Evolutionary conservation across 2,329 filamentous ascomycete genomes (phyloP).

Genomic region (Cadophora sp.): DNA sequence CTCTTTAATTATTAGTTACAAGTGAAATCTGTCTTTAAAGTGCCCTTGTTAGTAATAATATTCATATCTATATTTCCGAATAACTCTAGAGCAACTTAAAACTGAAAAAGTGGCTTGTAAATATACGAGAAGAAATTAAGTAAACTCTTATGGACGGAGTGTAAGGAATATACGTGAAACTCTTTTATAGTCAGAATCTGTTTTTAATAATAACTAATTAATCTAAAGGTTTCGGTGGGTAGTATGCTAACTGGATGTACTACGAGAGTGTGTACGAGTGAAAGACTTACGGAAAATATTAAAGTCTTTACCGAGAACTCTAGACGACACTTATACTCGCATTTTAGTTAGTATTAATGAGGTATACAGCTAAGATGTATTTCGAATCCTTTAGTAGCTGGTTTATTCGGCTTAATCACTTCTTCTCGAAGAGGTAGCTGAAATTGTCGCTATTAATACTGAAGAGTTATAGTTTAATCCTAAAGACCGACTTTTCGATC

Average conservation of each 20-base stretch:
- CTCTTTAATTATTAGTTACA: slow-evolving; percentile 15
- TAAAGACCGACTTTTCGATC: too few relatives aligned
- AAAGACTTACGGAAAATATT: slow-evolving; percentile 21
- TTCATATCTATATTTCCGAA: slow-evolving; percentile 15
- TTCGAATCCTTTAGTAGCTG: too few relatives aligned
- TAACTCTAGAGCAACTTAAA: slow-evolving; percentile 23
- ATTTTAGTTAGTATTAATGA: too few relatives aligned
- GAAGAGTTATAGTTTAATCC: too few relatives aligned
- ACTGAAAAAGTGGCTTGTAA: slow-evolving; percentile 34
- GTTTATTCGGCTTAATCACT: too few relatives aligned
- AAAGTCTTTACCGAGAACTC: too few relatives aligned
- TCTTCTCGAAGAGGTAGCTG: too few relatives aligned
- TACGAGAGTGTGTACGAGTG: slow-evolving; percentile 34
- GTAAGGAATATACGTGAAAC: slow-evolving; percentile 41
- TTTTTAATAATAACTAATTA: slow-evolving; percentile 28
- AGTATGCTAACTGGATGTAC: slow-evolving; percentile 41
- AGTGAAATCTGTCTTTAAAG: slow-evolving; percentile 19
- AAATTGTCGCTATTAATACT: too few relatives aligned
- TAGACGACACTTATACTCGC: too few relatives aligned
- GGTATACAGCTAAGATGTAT: too few relatives aligned
- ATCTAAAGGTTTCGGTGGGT: slow-evolving; percentile 40
- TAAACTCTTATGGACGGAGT: slow-evolving; percentile 35
- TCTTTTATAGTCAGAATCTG: background rate
- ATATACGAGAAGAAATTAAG: slow-evolving; percentile 37
- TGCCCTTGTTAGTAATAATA: slow-evolving; percentile 8